Percentiles rank a stretch among this genome's conserved stretches.
phyloP scores from a whole-genome alignment of 495 filamentous ascomycete species.

The Trichoderma reesei region DNA sequence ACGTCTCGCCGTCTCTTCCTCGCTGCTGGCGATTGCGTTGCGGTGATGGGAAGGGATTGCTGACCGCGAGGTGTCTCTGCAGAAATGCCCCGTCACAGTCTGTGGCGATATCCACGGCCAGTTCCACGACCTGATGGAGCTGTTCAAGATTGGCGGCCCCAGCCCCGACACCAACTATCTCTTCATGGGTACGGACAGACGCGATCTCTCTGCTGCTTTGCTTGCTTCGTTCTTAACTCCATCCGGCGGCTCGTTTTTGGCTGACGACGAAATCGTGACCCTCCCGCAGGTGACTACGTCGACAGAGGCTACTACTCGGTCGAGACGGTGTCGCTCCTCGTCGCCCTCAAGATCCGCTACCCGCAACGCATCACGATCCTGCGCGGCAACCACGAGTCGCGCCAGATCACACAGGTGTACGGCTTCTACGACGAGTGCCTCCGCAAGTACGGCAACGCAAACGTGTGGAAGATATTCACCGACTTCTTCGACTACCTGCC shows the following conservation, averaged over 20 bases:
- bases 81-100: constrained; percentile 93
- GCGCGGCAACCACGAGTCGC: constrained; percentile 93
- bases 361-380: constrained; percentile 94
- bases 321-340: constrained; percentile 88
- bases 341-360: constrained; percentile 92
- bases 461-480: constrained; percentile 99
- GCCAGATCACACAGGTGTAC: constrained; percentile 96
- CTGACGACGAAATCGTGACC: constrained; percentile 11
- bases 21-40: background rate
- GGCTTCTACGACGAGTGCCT: constrained; percentile 98
- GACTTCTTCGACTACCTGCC: constrained; percentile 98
- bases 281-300: constrained; percentile 73
- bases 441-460: constrained; percentile 95
- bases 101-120: constrained; percentile 92
- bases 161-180: constrained; percentile 93
- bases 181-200: constrained; percentile 66
- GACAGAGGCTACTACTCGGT: constrained; percentile 96
- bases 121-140: constrained; percentile 90
- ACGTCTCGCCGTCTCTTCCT: constrained; percentile 32
- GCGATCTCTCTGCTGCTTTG: no score
- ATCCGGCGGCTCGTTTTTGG: background rate
- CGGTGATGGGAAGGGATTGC: background rate
- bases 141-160: constrained; percentile 85
- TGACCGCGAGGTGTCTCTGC: constrained; percentile 9
- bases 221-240: background rate